phyloP scores from a whole-genome alignment of 140 eudicot species.

The Oenanthe javanica region DNA sequence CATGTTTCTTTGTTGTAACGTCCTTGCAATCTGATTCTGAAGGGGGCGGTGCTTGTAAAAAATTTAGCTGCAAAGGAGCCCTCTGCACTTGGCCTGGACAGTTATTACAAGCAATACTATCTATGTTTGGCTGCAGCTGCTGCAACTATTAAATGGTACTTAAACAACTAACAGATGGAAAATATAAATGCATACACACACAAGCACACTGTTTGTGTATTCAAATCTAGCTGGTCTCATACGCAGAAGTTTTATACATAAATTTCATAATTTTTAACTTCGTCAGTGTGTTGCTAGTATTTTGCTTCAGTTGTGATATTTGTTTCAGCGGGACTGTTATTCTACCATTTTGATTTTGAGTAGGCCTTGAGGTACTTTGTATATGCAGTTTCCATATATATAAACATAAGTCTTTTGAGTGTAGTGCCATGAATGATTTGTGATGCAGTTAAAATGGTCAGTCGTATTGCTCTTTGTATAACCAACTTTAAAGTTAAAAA shows the following conservation, averaged over 20 bases:
- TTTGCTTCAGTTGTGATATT: neutral
- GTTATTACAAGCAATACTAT: constrained; percentile 93
- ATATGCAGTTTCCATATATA: neutral
- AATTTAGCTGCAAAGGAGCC: constrained; percentile 88
- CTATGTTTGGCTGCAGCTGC: constrained; percentile 98
- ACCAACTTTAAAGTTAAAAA: neutral
- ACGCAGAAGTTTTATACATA: neutral
- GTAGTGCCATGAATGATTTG: neutral
- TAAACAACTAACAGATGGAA: constrained; percentile 11
- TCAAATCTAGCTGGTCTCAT: neutral
- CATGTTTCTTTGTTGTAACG: constrained; percentile 17
- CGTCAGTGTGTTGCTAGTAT: neutral
- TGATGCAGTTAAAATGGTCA: neutral
- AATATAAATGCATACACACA: neutral
- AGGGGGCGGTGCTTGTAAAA: constrained; percentile 84
- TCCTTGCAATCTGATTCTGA: constrained; percentile 12
- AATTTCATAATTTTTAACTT: neutral
- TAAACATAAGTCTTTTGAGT: neutral
- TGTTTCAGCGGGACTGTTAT: neutral
- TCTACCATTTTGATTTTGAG: neutral
- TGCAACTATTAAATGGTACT: constrained; percentile 92
- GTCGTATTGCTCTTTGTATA: neutral
- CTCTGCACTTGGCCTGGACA: constrained; percentile 92
- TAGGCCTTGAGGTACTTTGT: neutral
- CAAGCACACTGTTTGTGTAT: neutral